phyloP scores from a whole-genome alignment of 139 green algal species.

The Ettlia oleoabundans region DNA sequence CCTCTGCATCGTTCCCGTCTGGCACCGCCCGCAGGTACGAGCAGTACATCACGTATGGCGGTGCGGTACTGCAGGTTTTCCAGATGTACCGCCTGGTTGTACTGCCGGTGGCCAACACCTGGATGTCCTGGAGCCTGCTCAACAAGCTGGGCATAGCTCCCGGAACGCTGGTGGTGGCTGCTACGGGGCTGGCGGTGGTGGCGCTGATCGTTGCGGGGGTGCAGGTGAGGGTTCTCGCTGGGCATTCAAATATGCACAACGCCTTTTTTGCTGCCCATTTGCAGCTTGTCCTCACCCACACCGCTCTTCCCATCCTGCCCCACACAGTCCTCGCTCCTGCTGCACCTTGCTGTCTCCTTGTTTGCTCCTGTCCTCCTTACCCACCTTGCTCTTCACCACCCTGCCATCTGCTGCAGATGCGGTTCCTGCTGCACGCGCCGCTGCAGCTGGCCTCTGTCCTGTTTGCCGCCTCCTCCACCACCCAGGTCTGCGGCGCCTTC shows the following conservation, averaged over 20 bases:
- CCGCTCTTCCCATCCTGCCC: too few species aligned
- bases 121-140: constrained; percentile 68
- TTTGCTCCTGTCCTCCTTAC: too few species aligned
- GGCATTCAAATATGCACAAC: too few species aligned
- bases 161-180: constrained; percentile 28
- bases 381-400: too few species aligned
- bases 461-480: constrained; percentile 59
- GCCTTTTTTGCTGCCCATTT: too few species aligned
- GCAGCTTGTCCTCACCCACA: too few species aligned
- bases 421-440: constrained; percentile 64
- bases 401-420: constrained; percentile 42
- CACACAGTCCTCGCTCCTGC: not conserved
- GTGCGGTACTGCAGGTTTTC: constrained; percentile 56
- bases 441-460: constrained; percentile 66
- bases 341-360: not conserved
- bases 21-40: constrained; percentile 51
- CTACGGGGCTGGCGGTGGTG: constrained; percentile 45
- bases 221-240: too few species aligned
- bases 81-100: constrained; percentile 61
- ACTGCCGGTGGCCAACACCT: constrained; percentile 69
- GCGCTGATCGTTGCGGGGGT: constrained; percentile 50
- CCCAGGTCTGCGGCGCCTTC: constrained; percentile 51
- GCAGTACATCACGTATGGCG: constrained; percentile 56
- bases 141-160: constrained; percentile 55
- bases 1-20: too few species aligned